These are phyloP conservation scores for Ophiosphaerella herpotricha DNA, from an alignment of 2,329 filamentous ascomycete species.

Conservation along the genomic window DNA sequence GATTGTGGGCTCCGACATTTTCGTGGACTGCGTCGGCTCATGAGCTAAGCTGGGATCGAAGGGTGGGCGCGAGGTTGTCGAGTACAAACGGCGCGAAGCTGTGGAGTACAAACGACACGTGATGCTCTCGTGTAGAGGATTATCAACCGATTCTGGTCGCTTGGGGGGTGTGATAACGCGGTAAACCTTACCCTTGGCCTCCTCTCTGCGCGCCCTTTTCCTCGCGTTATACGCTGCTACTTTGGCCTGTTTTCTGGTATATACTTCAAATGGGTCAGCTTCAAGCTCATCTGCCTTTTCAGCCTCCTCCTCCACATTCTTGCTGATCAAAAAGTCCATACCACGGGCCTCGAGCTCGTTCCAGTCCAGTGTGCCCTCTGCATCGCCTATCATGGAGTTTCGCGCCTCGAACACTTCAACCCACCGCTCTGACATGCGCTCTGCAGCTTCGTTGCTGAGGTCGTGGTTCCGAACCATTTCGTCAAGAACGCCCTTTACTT, in stretches of 20 bases:
- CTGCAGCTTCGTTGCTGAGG: conserved; percentile 24
- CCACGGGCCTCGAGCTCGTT: conserved; percentile 24
- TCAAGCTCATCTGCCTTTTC: background rate
- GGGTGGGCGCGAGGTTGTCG: conserved; percentile 15
- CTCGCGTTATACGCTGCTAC: too few species aligned
- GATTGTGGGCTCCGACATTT: background rate
- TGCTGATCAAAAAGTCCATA: conserved; percentile 17
- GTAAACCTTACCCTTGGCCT: background rate
- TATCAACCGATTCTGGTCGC: background rate
- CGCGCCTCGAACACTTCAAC: conserved; percentile 17
- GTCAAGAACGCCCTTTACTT: conserved; percentile 23
- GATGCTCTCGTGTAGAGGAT: background rate
- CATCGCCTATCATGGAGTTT: conserved; percentile 6
- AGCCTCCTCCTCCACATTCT: conserved; percentile 2
- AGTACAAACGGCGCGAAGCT: conserved; percentile 8
- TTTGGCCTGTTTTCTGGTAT: too few species aligned
- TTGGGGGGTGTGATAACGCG: background rate
- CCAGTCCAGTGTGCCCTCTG: conserved; percentile 13
- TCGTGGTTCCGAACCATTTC: conserved; percentile 30
- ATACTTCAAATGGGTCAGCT: background rate
- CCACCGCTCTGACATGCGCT: conserved; percentile 32
- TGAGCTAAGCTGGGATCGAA: background rate
- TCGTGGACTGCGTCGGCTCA: background rate
- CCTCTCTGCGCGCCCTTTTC: too few species aligned
- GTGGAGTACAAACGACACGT: conserved; percentile 20